Base-by-base conservation (phyloP, 495 filamentous ascomycete species). In the Aspergillus kassunensis region DNA sequence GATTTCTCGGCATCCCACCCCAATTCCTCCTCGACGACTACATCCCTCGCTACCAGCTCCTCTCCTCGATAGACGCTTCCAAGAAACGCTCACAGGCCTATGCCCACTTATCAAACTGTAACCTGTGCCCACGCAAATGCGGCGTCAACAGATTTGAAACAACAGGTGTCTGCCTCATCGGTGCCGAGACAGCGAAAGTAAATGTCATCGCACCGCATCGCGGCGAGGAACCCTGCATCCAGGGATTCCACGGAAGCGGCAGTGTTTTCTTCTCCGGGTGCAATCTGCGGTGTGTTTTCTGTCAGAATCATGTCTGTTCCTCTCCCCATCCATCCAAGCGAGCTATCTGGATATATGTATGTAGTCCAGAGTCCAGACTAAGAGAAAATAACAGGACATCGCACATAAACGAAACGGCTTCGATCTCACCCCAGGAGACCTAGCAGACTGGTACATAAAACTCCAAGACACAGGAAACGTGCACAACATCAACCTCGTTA, bases 401-500 rank as follows among this genome's bases (percentile, higher is more conserved):
- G 77, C 86, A 1, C 87, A 91, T 54, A 78, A 83, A 59, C 73
- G 81, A 7, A 87, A 86, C 42, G 87, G 87, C 3, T 81, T 83
- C 56, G 85, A 89, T 55, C 66, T 90, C n/a, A 87, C 85, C 0
- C 87, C 88, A 11, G 83, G 86, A 60, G 80, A 89, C 61, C 75
- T 92, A 3, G 88, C 77, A 3, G 79, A 85, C 20, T 89, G 87
- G 87, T 89, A 82, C 61, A 50, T 91, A 33, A 90, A 89, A 64
- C 70, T 93, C 15, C 86, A 91, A 58, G 13, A 56, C 9, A 71
- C 87, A 2, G 87, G 87, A 5, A 68, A 75, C 9, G 84, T 85
- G 4, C 86, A 90, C 67, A 93, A 90, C 57, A 89, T 91, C 72
- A 90, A 93, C 60, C 77, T 89, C 7, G 77, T 89, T 37, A 89